These are phyloP conservation scores for Ensete ventricosum DNA, from an alignment of 176 grass and related monocot genomes.

Conservation along the genomic window DNA sequence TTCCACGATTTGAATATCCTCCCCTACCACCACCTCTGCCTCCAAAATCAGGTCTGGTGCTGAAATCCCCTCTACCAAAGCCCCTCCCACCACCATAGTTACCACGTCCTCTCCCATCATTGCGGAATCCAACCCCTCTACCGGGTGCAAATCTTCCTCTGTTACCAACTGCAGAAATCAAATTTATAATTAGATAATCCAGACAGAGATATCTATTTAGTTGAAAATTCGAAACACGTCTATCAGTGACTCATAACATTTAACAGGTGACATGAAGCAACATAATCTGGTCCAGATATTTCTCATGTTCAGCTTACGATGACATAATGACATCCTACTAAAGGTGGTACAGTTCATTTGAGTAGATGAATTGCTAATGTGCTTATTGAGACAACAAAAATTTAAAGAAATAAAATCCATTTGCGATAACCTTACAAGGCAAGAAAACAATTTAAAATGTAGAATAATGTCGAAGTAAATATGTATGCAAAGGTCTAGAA, in stretches of 20 bases:
- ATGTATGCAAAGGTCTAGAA: background rate
- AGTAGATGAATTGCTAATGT: background rate
- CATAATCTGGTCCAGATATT: too few species aligned
- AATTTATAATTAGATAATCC: background rate
- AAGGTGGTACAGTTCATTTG: background rate
- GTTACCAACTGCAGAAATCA: constrained; percentile 35
- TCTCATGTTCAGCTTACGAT: too few species aligned
- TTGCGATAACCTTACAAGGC: background rate
- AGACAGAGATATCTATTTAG: background rate
- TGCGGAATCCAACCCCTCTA: constrained; percentile 9
- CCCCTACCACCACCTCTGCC: constrained; percentile 53
- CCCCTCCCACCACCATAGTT: constrained; percentile 1
- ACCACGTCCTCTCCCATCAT: constrained; percentile 12
- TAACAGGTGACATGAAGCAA: background rate
- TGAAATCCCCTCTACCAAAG: constrained; percentile 48
- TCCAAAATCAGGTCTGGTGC: constrained; percentile 46
- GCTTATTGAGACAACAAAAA: background rate
- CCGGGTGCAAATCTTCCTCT: constrained; percentile 14
- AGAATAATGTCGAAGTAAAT: background rate
- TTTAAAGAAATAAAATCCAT: background rate
- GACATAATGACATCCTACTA: too few species aligned
- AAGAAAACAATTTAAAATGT: background rate
- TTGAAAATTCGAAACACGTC: background rate
- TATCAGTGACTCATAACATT: background rate
- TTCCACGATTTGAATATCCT: constrained; percentile 33